Evolutionary conservation across 2,329 filamentous ascomycete species (phyloP).

Genomic region (Diaporthe citriasiana): DNA sequence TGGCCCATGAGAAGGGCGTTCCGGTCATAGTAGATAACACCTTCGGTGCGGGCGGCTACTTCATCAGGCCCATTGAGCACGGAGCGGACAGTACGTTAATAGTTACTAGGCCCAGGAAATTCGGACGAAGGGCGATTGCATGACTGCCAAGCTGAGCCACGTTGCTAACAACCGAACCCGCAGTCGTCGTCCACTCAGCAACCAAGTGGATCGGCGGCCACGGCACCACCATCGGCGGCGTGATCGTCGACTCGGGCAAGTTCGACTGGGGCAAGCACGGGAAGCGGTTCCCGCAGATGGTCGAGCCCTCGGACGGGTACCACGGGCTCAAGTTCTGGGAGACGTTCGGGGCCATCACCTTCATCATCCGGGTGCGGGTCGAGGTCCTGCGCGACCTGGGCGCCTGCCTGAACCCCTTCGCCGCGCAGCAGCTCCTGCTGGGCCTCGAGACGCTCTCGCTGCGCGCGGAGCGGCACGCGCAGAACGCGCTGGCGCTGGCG

Average conservation of each 20-base stretch:
- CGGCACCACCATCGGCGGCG: slow-evolving; percentile 89
- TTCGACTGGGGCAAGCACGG: slow-evolving; percentile 93
- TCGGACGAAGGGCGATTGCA: neutral
- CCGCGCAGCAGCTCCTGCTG: slow-evolving; percentile 90
- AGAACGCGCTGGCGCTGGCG: slow-evolving; percentile 85
- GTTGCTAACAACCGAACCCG: neutral
- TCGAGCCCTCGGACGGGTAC: slow-evolving; percentile 89
- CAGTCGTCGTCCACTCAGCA: slow-evolving; percentile 87
- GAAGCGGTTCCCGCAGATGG: slow-evolving; percentile 91
- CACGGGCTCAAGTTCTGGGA: slow-evolving; percentile 96
- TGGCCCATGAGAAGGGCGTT: slow-evolving; percentile 78
- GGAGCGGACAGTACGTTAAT: slow-evolving; percentile 77
- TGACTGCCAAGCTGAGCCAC: neutral
- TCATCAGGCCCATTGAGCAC: slow-evolving; percentile 86
- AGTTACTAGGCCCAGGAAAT: neutral
- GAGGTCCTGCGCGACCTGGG: slow-evolving; percentile 93
- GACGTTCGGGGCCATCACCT: slow-evolving; percentile 86
- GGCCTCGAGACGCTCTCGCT: slow-evolving; percentile 92
- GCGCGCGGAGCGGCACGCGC: slow-evolving; percentile 86
- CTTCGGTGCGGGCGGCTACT: slow-evolving; percentile 94
- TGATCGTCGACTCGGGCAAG: slow-evolving; percentile 89
- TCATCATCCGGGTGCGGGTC: slow-evolving; percentile 87
- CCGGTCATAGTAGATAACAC: slow-evolving; percentile 89
- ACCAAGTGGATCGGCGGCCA: slow-evolving; percentile 99
- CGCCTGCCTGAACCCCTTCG: slow-evolving; percentile 87